These are phyloP conservation scores for Cochlearia excelsa DNA, from an alignment of 345 rosid genomes.

Conservation along the genomic window DNA sequence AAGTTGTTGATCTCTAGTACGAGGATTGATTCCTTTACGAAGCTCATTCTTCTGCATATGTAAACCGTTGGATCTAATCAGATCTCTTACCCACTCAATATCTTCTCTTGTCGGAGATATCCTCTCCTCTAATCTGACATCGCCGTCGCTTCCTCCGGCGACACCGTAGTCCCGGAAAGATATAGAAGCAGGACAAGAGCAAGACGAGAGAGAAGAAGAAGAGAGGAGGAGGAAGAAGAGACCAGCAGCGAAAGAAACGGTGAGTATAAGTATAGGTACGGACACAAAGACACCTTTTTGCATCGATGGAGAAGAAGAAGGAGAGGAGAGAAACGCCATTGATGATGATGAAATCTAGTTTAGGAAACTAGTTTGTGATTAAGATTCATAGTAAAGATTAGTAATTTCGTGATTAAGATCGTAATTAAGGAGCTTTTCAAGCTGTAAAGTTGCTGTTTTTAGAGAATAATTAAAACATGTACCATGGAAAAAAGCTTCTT, in stretches of 20 bases:
- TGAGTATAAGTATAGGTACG: slow-evolving; percentile 63
- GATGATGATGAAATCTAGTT: background rate
- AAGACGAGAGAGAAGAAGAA: slow-evolving; percentile 65
- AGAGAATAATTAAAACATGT: too few species aligned
- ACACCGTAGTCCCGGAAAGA: background rate
- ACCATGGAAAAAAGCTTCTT: too few species aligned
- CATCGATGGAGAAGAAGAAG: slow-evolving; percentile 28
- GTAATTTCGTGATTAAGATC: too few species aligned
- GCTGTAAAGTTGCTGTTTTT: too few species aligned
- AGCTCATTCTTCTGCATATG: slow-evolving; percentile 91
- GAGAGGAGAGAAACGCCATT: slow-evolving; percentile 34
- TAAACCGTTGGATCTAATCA: slow-evolving; percentile 78
- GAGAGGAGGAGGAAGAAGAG: slow-evolving; percentile 57
- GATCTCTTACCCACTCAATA: slow-evolving; percentile 77
- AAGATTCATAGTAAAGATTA: too few species aligned
- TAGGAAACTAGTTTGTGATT: background rate
- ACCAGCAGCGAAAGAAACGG: slow-evolving; percentile 57
- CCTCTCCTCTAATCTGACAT: slow-evolving; percentile 32
- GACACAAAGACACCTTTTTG: slow-evolving; percentile 69
- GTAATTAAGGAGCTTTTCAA: too few species aligned
- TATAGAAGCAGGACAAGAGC: slow-evolving; percentile 50
- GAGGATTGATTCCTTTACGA: slow-evolving; percentile 93
- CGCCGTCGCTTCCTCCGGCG: slow-evolving; percentile 12
- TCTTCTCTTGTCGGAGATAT: slow-evolving; percentile 57
- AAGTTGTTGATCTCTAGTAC: slow-evolving; percentile 88